phyloP scores from a whole-genome alignment of 2,329 filamentous ascomycete species.

The Penicillium sp. region DNA sequence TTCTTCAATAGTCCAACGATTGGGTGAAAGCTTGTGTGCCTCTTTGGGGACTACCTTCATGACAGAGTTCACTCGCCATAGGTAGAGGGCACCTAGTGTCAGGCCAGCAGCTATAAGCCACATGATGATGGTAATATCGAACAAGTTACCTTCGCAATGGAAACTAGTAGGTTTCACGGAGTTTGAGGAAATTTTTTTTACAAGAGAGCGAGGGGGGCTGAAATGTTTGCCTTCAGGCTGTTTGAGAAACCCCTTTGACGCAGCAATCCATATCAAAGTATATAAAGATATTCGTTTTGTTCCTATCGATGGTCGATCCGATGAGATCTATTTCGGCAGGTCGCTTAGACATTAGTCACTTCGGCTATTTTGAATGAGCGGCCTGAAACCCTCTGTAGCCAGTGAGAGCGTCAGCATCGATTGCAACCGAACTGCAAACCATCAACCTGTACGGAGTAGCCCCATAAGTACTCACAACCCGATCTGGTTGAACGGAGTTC shows the following conservation, averaged over 20 bases:
- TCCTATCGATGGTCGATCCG: not conserved
- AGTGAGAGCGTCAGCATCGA: not conserved
- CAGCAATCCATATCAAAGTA: not conserved
- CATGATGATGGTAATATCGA: conserved; percentile 7
- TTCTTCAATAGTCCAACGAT: conserved; percentile 37
- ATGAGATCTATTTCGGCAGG: not conserved
- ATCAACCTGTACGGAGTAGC: not conserved
- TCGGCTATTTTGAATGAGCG: conserved; percentile 21
- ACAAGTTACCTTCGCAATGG: not conserved
- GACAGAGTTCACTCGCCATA: conserved; percentile 32
- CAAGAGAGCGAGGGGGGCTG: not conserved
- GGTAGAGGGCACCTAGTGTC: conserved; percentile 24
- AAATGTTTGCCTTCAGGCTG: not conserved
- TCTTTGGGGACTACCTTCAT: conserved; percentile 31
- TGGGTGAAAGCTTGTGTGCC: conserved; percentile 26
- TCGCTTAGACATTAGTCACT: conserved; percentile 20
- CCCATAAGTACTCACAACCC: not conserved
- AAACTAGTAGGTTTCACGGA: not conserved
- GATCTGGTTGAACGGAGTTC: not conserved
- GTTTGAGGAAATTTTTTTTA: not conserved
- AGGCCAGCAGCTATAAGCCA: conserved; percentile 8
- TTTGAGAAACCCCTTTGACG: not conserved
- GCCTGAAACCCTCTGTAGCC: not conserved
- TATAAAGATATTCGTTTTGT: not conserved
- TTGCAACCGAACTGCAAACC: not conserved